Conservation (phyloP, 2,329 filamentous ascomycete species). For the Pseudogymnoascus sp. region DNA sequence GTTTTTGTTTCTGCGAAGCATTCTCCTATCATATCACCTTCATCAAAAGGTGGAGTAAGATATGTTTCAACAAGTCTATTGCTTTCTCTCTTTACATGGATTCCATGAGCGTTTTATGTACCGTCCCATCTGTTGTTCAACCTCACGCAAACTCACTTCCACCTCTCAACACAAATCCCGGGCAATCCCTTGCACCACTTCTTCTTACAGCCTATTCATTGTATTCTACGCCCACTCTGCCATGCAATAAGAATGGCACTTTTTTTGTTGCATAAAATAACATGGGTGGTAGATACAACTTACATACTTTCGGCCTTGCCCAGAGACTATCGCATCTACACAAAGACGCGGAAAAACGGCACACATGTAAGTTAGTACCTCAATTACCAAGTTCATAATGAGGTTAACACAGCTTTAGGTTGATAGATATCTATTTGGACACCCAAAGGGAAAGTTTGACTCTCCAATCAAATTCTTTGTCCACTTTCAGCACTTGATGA, state of each 20-base stretch:
- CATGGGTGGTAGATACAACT: background rate
- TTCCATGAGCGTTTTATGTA: background rate
- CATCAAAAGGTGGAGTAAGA: background rate
- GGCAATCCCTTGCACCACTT: background rate
- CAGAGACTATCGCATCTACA: background rate
- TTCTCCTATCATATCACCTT: background rate
- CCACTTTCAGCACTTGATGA: constrained; percentile 11
- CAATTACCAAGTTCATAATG: background rate
- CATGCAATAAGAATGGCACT: background rate
- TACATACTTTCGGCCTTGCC: background rate
- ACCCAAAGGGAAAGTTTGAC: constrained; percentile 8
- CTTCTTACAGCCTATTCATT: background rate
- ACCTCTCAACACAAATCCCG: background rate
- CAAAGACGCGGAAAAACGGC: background rate
- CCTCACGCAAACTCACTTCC: background rate
- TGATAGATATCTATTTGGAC: constrained; percentile 11
- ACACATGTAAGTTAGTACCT: background rate
- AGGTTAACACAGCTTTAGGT: background rate
- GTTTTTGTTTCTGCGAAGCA: background rate
- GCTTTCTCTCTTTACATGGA: background rate
- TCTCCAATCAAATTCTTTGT: constrained; percentile 10
- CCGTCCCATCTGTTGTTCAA: background rate
- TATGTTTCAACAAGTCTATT: background rate
- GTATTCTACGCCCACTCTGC: background rate
- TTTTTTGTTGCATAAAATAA: background rate